phyloP scores from a whole-genome alignment of 2,329 filamentous ascomycete species.

The Pseudocercospora eumusae region DNA sequence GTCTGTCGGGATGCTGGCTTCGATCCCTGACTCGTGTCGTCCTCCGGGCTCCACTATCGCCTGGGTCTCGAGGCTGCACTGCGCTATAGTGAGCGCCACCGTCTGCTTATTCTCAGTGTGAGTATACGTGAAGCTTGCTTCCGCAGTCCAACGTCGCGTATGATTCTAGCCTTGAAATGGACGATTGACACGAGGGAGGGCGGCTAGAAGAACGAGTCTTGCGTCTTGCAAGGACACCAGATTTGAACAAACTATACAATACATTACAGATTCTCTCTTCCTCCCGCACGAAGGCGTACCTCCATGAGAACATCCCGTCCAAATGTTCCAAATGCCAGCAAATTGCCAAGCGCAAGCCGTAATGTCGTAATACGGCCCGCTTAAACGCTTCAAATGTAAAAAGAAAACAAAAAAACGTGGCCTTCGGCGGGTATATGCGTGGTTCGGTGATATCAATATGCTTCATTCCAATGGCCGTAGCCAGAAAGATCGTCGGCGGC shows the following conservation, averaged over 20 bases:
- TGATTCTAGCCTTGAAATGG: not conserved
- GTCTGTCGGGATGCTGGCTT: not conserved
- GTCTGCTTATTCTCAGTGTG: not conserved
- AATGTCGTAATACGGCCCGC: conserved; percentile 14
- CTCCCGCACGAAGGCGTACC: conserved; percentile 2
- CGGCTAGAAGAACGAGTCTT: not conserved
- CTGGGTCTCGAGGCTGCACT: not conserved
- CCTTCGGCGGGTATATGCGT: not conserved
- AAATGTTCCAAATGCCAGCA: conserved; percentile 12
- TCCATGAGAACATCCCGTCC: not conserved
- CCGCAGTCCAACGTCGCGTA: not conserved
- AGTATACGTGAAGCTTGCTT: not conserved
- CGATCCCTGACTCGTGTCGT: not conserved
- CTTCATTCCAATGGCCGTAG: not conserved
- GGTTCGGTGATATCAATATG: not conserved
- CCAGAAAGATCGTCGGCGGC: not conserved
- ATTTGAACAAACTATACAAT: conserved; percentile 20
- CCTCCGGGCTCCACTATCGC: not conserved
- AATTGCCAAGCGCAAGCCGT: conserved; percentile 11
- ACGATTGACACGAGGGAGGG: not conserved
- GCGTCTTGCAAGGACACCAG: conserved; percentile 6
- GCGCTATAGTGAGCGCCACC: not conserved
- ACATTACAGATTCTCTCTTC: conserved; percentile 18
- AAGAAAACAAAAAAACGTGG: not conserved
- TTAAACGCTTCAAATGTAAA: conserved; percentile 7